A percentile compares a stretch with the other conserved stretches of the same genome.
Evolutionary conservation across 1,284 basidiomycete genomes (phyloP).

Genomic region (Moesziomyces globuligerus): DNA sequence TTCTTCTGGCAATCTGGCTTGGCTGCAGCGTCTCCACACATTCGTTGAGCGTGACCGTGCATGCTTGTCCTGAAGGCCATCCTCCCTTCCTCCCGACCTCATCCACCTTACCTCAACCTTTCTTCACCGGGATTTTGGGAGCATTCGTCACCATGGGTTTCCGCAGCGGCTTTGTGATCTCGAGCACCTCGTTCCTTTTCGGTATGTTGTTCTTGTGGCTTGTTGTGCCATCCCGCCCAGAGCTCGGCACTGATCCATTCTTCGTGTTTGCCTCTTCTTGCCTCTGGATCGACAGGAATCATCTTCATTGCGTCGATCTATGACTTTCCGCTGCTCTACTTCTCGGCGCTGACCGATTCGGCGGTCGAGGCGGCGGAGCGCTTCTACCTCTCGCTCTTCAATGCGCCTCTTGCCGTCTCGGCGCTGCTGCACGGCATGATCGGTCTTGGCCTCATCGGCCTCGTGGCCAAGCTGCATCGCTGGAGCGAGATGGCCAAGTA

Average conservation of each 20-base stretch:
- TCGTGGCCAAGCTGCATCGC: conserved; percentile 62
- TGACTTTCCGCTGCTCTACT: conserved; percentile 64
- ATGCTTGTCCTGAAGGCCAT: not conserved
- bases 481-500: conserved; percentile 66
- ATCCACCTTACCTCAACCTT: not conserved
- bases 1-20: not conserved
- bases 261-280: not conserved
- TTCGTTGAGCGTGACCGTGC: not conserved
- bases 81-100: not conserved
- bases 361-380: conserved; percentile 52
- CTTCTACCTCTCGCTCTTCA: conserved; percentile 63
- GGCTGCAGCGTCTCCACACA: not conserved
- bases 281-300: conserved; percentile 34
- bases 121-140: not conserved
- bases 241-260: not conserved
- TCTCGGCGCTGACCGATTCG: conserved; percentile 11
- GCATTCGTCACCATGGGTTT: conserved; percentile 60
- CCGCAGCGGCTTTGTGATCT: conserved; percentile 63
- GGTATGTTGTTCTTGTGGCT: conserved; percentile 25
- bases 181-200: conserved; percentile 61
- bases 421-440: conserved; percentile 64
- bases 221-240: too few species aligned
- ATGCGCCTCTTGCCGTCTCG: conserved; percentile 55
- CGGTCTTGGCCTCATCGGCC: conserved; percentile 59
- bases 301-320: conserved; percentile 63